phyloP scores from a whole-genome alignment of 2,329 filamentous ascomycete species.

The Ophiostoma pallidulum region DNA sequence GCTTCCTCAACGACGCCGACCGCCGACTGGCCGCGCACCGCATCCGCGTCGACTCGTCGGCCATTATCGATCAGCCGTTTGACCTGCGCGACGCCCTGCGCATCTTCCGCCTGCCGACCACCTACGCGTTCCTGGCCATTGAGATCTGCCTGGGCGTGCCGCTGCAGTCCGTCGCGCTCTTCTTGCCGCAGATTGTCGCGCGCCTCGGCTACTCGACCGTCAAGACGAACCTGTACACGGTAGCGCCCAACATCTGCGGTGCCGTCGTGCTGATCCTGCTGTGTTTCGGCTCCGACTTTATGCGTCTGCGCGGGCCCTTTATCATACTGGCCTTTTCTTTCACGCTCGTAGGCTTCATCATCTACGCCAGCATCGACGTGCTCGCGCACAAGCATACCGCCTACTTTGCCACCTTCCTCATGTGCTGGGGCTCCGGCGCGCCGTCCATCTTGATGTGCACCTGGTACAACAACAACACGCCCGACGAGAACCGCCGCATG shows the following conservation, averaged over 20 bases:
- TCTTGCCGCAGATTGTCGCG: constrained; percentile 17
- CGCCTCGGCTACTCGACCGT: constrained; percentile 26
- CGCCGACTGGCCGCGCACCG: constrained; percentile 59
- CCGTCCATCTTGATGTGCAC: constrained; percentile 58
- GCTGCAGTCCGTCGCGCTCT: constrained; percentile 38
- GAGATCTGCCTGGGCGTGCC: constrained; percentile 52
- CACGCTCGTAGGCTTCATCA: constrained; percentile 68
- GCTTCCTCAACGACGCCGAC: constrained; percentile 56
- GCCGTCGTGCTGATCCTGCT: constrained; percentile 63
- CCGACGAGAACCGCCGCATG: constrained; percentile 63
- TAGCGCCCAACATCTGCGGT: constrained; percentile 68
- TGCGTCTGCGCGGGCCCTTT: constrained; percentile 61
- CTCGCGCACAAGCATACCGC: constrained; percentile 51
- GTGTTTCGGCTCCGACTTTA: constrained; percentile 59
- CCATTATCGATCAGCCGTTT: constrained; percentile 45
- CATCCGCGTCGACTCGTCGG: constrained; percentile 67
- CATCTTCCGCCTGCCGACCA: constrained; percentile 41
- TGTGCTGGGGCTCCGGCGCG: constrained; percentile 70
- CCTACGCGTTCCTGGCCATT: constrained; percentile 41
- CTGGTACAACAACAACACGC: constrained; percentile 73
- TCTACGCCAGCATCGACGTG: constrained; percentile 59
- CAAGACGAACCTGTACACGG: constrained; percentile 70
- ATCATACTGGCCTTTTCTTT: constrained; percentile 64
- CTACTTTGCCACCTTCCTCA: constrained; percentile 72
- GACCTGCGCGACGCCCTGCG: constrained; percentile 40